Evolutionary conservation across 2,329 filamentous ascomycete species (phyloP).

Genomic region (Penicillium concentricum): DNA sequence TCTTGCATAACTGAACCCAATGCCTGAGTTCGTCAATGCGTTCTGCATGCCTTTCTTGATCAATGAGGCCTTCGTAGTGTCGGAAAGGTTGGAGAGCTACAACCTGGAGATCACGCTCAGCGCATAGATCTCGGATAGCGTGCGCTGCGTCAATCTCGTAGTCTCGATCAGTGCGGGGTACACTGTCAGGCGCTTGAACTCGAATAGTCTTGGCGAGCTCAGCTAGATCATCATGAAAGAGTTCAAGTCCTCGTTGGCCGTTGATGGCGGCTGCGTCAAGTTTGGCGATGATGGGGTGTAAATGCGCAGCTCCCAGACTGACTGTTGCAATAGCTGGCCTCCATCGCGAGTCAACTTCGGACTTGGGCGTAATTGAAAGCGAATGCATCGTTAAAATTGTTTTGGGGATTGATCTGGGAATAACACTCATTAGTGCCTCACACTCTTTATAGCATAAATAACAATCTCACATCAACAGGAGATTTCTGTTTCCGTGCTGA

Average conservation of each 20-base stretch:
- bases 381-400: constrained; percentile 12
- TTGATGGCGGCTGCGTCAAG: constrained; percentile 32
- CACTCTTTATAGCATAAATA: constrained; percentile 1
- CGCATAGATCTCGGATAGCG: constrained; percentile 54
- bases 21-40: constrained; percentile 22
- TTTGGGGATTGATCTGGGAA: background rate
- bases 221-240: constrained; percentile 68
- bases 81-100: constrained; percentile 70
- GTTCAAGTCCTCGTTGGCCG: constrained; percentile 62
- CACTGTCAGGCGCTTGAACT: constrained; percentile 23
- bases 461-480: background rate
- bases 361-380: constrained; percentile 15
- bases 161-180: constrained; percentile 48
- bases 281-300: constrained; percentile 26
- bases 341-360: constrained; percentile 13
- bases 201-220: constrained; percentile 55
- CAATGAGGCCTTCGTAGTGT: constrained; percentile 62
- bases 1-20: constrained; percentile 17
- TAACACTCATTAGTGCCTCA: background rate
- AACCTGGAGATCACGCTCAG: constrained; percentile 55
- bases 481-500: constrained; percentile 14
- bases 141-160: constrained; percentile 56
- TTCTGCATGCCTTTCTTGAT: constrained; percentile 13
- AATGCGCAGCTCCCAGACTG: constrained; percentile 17
- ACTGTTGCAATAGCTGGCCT: constrained; percentile 25